Conservation (phyloP, 1,284 basidiomycete species). For the Cryptococcus sp. region DNA sequence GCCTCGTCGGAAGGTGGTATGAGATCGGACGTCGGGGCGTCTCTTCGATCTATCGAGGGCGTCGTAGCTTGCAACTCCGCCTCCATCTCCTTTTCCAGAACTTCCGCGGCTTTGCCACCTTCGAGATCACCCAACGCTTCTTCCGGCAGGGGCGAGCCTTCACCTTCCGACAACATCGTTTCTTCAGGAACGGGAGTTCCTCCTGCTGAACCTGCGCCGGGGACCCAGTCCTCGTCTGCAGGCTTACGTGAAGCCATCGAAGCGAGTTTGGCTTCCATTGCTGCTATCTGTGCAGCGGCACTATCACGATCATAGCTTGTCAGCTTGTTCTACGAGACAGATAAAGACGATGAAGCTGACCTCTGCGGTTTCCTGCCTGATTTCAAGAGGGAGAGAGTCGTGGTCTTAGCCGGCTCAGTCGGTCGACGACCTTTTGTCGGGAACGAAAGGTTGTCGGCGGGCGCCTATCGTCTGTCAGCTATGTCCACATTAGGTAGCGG, state of each 20-base stretch:
- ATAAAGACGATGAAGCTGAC: constrained; percentile 52
- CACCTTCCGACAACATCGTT: not conserved
- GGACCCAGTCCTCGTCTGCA: constrained; percentile 32
- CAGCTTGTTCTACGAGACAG: not conserved
- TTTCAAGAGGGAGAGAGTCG: constrained; percentile 84
- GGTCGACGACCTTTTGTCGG: constrained; percentile 50
- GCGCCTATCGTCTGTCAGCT: constrained; percentile 53
- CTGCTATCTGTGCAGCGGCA: constrained; percentile 84
- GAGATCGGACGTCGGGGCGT: not conserved
- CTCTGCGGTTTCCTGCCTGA: constrained; percentile 63
- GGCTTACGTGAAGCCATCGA: constrained; percentile 63
- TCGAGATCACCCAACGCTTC: constrained; percentile 17
- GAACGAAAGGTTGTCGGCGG: constrained; percentile 32
- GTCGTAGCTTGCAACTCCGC: constrained; percentile 12
- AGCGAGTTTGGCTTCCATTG: constrained; percentile 90
- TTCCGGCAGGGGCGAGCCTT: constrained; percentile 18
- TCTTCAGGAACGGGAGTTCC: constrained; percentile 1
- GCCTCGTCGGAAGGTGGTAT: not conserved
- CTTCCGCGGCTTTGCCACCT: constrained; percentile 26
- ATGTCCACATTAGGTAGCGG: constrained; percentile 3
- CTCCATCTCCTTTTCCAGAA: constrained; percentile 30
- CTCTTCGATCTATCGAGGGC: not conserved
- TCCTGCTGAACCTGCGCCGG: constrained; percentile 18
- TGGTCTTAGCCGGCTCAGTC: constrained; percentile 69
- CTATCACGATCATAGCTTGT: constrained; percentile 53